Percentiles rank a stretch among this genome's conserved stretches.
phyloP scores from a whole-genome alignment of 257 asterid genomes.

The Leptodermis oblonga region DNA sequence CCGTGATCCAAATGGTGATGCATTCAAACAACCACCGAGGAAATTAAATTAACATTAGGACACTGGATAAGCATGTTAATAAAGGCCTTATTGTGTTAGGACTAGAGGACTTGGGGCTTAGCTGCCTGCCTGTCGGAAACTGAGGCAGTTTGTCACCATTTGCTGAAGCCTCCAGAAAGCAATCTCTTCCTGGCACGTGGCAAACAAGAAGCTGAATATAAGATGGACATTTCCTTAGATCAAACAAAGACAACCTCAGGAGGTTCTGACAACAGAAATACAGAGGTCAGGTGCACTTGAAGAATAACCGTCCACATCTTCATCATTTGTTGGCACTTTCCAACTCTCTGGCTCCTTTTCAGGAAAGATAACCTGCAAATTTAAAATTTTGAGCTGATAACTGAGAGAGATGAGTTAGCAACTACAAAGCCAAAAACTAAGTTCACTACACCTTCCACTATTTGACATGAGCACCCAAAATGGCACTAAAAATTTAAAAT shows the following conservation, averaged over 20 bases:
- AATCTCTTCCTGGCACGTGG: background rate
- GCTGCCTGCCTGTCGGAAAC: background rate
- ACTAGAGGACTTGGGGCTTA: background rate
- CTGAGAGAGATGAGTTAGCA: constrained; percentile 8
- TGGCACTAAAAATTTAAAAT: background rate
- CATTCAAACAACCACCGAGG: background rate
- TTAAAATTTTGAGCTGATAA: constrained; percentile 10
- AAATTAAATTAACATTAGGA: background rate
- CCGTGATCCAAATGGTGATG: background rate
- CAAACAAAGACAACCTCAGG: too few species aligned
- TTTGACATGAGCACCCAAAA: constrained; percentile 2
- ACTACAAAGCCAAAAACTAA: too few species aligned
- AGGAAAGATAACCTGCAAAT: constrained; percentile 23
- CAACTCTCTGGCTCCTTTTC: background rate
- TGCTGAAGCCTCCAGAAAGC: background rate
- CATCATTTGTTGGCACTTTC: background rate
- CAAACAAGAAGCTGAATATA: background rate
- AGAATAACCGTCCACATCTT: constrained; percentile 7
- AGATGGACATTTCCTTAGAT: too few species aligned
- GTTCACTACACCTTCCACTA: background rate
- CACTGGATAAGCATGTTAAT: background rate
- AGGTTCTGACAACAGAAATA: background rate
- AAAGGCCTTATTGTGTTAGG: too few species aligned
- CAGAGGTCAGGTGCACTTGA: background rate
- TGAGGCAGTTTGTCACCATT: background rate